Evolutionary conservation across 2,329 filamentous ascomycete genomes (phyloP), one percentile per base, ranked within the genome.

Genomic region (Parascedosporium putredinis): DNA sequence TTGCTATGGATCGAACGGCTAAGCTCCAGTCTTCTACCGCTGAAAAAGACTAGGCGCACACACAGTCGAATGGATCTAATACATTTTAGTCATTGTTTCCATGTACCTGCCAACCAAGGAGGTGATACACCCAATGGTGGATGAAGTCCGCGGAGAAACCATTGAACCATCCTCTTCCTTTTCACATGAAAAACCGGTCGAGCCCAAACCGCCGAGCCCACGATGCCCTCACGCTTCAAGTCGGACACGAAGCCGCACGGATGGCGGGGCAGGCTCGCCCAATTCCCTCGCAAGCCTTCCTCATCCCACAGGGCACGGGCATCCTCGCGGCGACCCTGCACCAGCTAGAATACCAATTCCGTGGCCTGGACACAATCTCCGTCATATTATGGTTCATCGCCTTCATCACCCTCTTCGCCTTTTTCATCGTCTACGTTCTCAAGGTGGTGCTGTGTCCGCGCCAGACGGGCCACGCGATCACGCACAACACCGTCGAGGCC

Each of bases 321-420:
- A 65, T 67, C 50, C 53, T 65, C 6, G 58, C 62, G 12, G 54
- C 67, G 6, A 56, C 67, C 42, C 59, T 70, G 1, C 59, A 64
- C 51, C 60, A 63, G 43, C 55, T 67, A 1, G 57, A 64, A 52
- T 70, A 71, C 52, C 67, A 68, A 53, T 71, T 71, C 54, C 50
- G 52, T 1, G 67, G 64, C 3, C 56, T 70, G 3, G 51, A 52
- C 14, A 61, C 60, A 20, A 58, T 70, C 33, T 60, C 65, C 14
- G 59, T 62, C 36, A 60, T 69, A 33, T 57, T 67, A 24, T 70
- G 65, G 64, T 58, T 66, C 18, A 61, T 65, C 45, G 64, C 61
- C 4, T 64, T 70, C 5, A 56, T 59, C 1, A 53, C 67, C 1
- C 59, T 68, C 1, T 44, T 58, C 2, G 10, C 61, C 3, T 56